Conservation (phyloP, 805 yeast genomes). For the Scheffersomyces spartinae region DNA sequence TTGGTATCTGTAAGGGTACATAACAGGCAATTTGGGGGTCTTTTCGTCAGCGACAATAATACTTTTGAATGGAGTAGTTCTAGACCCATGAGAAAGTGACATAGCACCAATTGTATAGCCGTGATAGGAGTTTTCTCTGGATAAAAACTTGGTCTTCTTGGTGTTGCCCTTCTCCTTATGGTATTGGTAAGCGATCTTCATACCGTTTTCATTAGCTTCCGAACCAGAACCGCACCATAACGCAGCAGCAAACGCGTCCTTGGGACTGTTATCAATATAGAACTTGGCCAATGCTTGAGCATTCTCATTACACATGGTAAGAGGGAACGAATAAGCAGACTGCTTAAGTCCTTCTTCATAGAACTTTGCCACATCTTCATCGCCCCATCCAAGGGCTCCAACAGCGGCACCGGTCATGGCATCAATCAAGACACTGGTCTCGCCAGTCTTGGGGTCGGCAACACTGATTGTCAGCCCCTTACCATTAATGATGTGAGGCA, state of each 20-base stretch:
- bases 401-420: slow-evolving; percentile 22
- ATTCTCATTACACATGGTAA: slow-evolving; percentile 11
- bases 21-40: slow-evolving; percentile 12
- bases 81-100: slow-evolving; percentile 11
- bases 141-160: slow-evolving; percentile 12
- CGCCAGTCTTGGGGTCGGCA: slow-evolving; percentile 30
- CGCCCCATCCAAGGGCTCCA: slow-evolving; percentile 23
- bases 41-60: slow-evolving; percentile 9
- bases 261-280: slow-evolving; percentile 26
- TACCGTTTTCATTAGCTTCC: slow-evolving; percentile 17
- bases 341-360: slow-evolving; percentile 12
- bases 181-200: slow-evolving; percentile 16
- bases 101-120: slow-evolving; percentile 17
- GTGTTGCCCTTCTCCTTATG: slow-evolving; percentile 13
- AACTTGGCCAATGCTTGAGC: slow-evolving; percentile 16
- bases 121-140: slow-evolving; percentile 17
- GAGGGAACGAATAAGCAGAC: slow-evolving; percentile 14
- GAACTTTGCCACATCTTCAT: slow-evolving; percentile 10
- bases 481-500: slow-evolving; percentile 30
- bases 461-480: slow-evolving; percentile 30
- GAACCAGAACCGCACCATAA: slow-evolving; percentile 25
- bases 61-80: slow-evolving; percentile 11
- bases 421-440: slow-evolving; percentile 12
- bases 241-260: slow-evolving; percentile 31
- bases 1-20: slow-evolving; percentile 18